Base-by-base conservation (phyloP, 495 filamentous ascomycete species). In the Chaetomidium leptoderma region DNA sequence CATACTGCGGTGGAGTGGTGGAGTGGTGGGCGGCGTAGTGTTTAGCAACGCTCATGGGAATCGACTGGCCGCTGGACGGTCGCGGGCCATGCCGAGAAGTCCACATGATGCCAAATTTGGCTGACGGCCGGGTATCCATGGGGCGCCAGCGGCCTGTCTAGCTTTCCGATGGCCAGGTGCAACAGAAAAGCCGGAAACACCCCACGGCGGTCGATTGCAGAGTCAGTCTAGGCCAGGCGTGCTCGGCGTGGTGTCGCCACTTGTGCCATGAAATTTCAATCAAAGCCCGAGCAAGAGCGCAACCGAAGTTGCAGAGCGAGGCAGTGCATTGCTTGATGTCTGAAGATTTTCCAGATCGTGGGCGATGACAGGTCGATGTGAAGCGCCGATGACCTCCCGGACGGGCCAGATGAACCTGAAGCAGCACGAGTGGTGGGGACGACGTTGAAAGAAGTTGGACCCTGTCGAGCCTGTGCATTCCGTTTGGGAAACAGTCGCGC, bases 401-500 rank as follows among this genome's bases (percentile, higher is more conserved):
- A 42, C 35, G 7, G 51, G 30, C 52, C 46, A 51, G 44, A 39
- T 53, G 56, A 57, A 35, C 33, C 36, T 53, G 54, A 14, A 21
- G 46, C 43, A 26, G 37, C 36, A n/a, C 53, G 61, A 62, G 45
- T 64, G 61, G 59, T 51, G 58, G 56, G 43, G 7, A 35, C 9
- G 24, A 45, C 3, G 2, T 26, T 47, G 4, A 36, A 48, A 36
- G 37, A 56, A 50, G 54, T 61, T 59, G 54, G 40, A 23, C 11
- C 43, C 36, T 16, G 26, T 40, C 39, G 35, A 26, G 5, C 43
- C 36, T 16, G 26, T 40, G 33, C 29, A 26, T n/a, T 48, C 43
- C 39, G 63, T 66, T 51, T 68, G 47, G 58, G 54, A 50, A 54
- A 33, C 16, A 32, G 51, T 44, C 57, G 55, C 30, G 14, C 39